Evolutionary conservation across 257 asterid species (phyloP).

Genomic region (Scutellaria minor): DNA sequence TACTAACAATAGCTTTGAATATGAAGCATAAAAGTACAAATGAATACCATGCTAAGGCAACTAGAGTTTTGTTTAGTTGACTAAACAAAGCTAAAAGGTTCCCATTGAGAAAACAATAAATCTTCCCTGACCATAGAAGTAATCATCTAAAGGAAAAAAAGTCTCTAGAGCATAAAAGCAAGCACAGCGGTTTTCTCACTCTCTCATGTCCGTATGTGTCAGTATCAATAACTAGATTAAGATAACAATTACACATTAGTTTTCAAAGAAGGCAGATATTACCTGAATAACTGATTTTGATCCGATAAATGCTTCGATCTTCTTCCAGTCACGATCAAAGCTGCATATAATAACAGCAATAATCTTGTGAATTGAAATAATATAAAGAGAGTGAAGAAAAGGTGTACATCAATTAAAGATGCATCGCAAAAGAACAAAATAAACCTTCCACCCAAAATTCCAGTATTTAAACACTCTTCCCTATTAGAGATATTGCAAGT

Average conservation of each 20-base stretch:
- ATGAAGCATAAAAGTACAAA: background rate
- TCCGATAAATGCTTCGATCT: constrained; percentile 93
- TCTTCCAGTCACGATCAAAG: constrained; percentile 97
- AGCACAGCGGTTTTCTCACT: background rate
- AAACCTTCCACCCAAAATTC: background rate
- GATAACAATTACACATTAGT: constrained; percentile 10
- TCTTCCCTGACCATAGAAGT: background rate
- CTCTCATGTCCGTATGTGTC: background rate
- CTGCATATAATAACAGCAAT: constrained; percentile 42
- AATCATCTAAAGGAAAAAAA: background rate
- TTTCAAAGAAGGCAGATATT: constrained; percentile 14
- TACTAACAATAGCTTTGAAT: background rate
- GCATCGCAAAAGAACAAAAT: background rate
- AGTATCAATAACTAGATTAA: background rate
- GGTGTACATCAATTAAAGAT: background rate
- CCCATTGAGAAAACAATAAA: background rate
- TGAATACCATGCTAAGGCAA: background rate
- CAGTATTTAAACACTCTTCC: background rate
- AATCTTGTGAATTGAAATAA: constrained; percentile 1
- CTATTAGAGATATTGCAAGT: background rate
- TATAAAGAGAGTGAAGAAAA: background rate
- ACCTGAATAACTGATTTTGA: constrained; percentile 96
- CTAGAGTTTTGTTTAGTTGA: background rate
- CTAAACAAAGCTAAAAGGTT: background rate
- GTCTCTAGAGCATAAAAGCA: background rate